Evolutionary conservation across 164 flowering plant species (phyloP).

Genomic region (Umbilicus rupestris): DNA sequence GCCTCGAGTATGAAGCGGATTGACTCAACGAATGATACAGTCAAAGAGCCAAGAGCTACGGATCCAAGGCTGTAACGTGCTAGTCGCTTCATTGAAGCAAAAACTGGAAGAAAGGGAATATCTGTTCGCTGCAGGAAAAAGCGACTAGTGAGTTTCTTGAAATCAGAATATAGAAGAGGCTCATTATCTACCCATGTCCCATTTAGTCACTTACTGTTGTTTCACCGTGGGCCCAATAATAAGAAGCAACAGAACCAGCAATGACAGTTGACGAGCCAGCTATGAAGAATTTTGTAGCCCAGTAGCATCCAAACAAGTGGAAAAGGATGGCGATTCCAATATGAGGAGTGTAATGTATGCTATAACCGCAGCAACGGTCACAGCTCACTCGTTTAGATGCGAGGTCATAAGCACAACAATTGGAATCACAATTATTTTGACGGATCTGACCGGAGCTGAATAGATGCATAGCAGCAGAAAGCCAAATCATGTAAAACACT

Average conservation of each 20-base stretch:
- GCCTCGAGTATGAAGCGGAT: conserved; percentile 70
- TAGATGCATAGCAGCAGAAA: conserved; percentile 75
- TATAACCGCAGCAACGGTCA: conserved; percentile 86
- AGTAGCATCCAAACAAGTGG: conserved; percentile 85
- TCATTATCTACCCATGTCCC: background rate
- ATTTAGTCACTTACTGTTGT: conserved; percentile 44
- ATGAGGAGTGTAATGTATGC: conserved; percentile 76
- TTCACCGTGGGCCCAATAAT: conserved; percentile 94
- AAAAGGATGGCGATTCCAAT: conserved; percentile 70
- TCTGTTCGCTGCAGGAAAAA: conserved; percentile 41
- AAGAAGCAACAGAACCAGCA: conserved; percentile 96
- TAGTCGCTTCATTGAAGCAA: conserved; percentile 89
- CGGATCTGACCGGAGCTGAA: conserved; percentile 77
- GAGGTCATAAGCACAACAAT: conserved; percentile 90
- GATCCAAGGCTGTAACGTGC: conserved; percentile 81
- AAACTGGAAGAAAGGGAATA: conserved; percentile 87
- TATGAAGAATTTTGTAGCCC: conserved; percentile 84
- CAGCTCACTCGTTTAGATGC: conserved; percentile 46
- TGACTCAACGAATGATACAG: conserved; percentile 70
- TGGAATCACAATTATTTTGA: conserved; percentile 59
- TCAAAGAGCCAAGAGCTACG: conserved; percentile 81
- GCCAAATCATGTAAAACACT: conserved; percentile 85
- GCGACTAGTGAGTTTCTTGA: background rate
- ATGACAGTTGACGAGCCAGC: conserved; percentile 94
- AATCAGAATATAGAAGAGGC: conserved; percentile 9